Percentiles rank a stretch among this genome's conserved stretches.
Evolutionary conservation across 2,329 filamentous ascomycete species (phyloP).

Genomic region (Zymoseptoria passerinii): DNA sequence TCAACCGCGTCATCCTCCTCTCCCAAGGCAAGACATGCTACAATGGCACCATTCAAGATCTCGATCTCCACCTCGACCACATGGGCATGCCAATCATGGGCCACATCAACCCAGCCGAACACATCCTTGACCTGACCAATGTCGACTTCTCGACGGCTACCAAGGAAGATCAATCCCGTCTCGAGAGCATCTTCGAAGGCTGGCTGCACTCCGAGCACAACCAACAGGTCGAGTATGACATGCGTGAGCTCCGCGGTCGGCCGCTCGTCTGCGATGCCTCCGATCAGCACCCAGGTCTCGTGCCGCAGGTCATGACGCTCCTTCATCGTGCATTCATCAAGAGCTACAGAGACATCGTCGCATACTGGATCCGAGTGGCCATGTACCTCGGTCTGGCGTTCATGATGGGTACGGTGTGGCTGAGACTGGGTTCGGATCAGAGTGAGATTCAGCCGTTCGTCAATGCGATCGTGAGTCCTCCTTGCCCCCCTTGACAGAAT

Average conservation of each 20-base stretch:
- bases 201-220: conserved; percentile 43
- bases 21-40: conserved; percentile 62
- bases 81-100: conserved; percentile 53
- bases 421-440: conserved; percentile 60
- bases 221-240: conserved; percentile 6
- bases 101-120: conserved; percentile 68
- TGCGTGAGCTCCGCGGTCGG: conserved; percentile 7
- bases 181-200: conserved; percentile 42
- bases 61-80: conserved; percentile 52
- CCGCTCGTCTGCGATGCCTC: conserved; percentile 1
- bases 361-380: conserved; percentile 67
- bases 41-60: conserved; percentile 50
- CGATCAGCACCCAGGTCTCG: background rate
- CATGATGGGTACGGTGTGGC: conserved; percentile 80
- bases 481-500: background rate
- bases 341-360: conserved; percentile 69
- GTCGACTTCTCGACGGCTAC: conserved; percentile 55
- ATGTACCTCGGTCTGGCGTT: conserved; percentile 74
- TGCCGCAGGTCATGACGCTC: conserved; percentile 42
- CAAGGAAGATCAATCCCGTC: conserved; percentile 27
- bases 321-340: conserved; percentile 75
- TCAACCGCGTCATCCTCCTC: conserved; percentile 66
- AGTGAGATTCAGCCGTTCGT: conserved; percentile 67
- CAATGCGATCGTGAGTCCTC: conserved; percentile 54
- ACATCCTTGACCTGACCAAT: conserved; percentile 65